These are phyloP conservation scores for Sphagnum fallax DNA, from an alignment of 228 moss, liverwort and hornwort species.

Conservation along the genomic window DNA sequence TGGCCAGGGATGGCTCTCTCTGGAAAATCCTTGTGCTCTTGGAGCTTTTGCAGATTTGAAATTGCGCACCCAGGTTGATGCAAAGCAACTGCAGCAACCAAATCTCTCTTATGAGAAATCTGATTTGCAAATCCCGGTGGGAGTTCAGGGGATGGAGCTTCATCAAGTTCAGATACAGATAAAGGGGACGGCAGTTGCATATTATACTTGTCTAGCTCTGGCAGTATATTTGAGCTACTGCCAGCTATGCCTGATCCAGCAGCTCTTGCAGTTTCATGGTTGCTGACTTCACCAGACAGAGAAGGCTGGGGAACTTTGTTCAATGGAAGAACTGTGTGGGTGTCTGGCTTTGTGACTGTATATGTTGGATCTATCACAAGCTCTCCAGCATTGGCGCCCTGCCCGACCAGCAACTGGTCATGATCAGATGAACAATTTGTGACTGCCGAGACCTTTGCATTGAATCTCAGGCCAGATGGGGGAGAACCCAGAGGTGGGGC, in stretches of 20 bases:
- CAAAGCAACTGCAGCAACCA: too few relatives aligned
- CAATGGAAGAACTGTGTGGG: background rate
- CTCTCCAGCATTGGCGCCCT: background rate
- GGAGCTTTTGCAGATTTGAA: background rate
- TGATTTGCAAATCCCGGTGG: constrained; percentile 4
- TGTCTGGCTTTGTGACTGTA: background rate
- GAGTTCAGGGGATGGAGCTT: background rate
- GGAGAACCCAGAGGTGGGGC: constrained; percentile 1
- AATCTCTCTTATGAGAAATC: background rate
- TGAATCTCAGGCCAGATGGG: background rate
- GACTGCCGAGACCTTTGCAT: background rate
- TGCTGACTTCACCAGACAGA: background rate
- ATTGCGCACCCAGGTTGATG: background rate
- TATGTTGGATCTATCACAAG: background rate
- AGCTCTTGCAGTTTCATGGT: too few relatives aligned
- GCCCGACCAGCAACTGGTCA: background rate
- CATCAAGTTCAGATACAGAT: background rate
- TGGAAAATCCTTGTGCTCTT: background rate
- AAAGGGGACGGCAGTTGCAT: background rate
- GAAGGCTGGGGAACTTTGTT: background rate
- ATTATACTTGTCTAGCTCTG: background rate
- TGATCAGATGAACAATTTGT: background rate
- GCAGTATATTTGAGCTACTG: background rate
- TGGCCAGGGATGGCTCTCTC: background rate
- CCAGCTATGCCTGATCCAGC: background rate